These are phyloP conservation scores for Rhodotorula sphaerocarpa DNA, from an alignment of 768 basidiomycete species.

Conservation along the genomic window DNA sequence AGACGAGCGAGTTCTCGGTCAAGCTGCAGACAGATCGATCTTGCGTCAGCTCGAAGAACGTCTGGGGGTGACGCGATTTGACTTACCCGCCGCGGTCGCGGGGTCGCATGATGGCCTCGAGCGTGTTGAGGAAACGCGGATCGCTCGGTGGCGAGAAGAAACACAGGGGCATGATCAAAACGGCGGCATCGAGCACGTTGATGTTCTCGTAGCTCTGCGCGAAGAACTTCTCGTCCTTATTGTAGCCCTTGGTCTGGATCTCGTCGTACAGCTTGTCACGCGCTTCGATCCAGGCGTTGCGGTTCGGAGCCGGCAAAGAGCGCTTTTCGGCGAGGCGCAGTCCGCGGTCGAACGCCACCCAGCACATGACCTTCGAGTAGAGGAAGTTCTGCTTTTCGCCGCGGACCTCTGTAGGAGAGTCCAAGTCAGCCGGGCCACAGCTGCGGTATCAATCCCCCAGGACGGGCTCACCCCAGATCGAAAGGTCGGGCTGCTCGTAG, in stretches of 20 bases:
- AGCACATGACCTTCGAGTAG: constrained; percentile 41
- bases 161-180: constrained; percentile 84
- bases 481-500: constrained; percentile 70
- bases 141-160: constrained; percentile 65
- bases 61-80: constrained; percentile 51
- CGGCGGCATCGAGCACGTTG: constrained; percentile 64
- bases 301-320: constrained; percentile 57
- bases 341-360: constrained; percentile 94
- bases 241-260: constrained; percentile 79
- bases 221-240: constrained; percentile 48
- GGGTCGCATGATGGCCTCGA: constrained; percentile 72
- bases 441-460: too few relatives aligned
- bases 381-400: constrained; percentile 47
- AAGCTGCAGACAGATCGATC: background rate
- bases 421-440: too few relatives aligned
- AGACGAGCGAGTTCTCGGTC: constrained; percentile 57
- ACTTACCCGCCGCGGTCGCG: constrained; percentile 65
- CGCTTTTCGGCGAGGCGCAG: constrained; percentile 90
- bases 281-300: constrained; percentile 59
- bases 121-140: constrained; percentile 75
- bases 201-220: constrained; percentile 79
- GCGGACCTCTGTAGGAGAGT: constrained; percentile 50
- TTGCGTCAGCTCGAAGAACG: background rate
- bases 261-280: constrained; percentile 86
- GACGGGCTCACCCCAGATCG: constrained; percentile 55